These are phyloP conservation scores for Talinum fruticosum DNA, from an alignment of 148 eudicot species.

Conservation along the genomic window DNA sequence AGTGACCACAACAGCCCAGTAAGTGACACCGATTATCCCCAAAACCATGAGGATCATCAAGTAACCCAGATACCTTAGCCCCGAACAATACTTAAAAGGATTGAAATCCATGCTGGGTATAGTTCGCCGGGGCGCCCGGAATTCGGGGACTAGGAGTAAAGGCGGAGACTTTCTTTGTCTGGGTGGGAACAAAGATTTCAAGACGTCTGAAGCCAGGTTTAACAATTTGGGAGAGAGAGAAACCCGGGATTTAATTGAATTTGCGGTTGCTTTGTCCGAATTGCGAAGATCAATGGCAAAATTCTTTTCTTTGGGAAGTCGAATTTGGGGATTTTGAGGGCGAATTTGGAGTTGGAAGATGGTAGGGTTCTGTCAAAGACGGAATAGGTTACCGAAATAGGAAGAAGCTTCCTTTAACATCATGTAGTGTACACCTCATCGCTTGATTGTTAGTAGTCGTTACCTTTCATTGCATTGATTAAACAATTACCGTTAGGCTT, in stretches of 20 bases:
- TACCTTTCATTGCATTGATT: too few species aligned
- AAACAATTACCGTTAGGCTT: too few species aligned
- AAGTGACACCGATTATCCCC: constrained; percentile 51
- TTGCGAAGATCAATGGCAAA: background rate
- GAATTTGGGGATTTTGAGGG: background rate
- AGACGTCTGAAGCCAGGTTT: constrained; percentile 46
- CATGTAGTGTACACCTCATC: too few species aligned
- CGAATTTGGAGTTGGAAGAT: constrained; percentile 5
- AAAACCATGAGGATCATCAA: constrained; percentile 61
- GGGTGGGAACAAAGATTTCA: constrained; percentile 41
- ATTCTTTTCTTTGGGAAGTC: background rate
- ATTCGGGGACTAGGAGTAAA: constrained; percentile 23
- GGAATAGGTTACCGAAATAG: background rate
- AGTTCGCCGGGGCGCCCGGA: constrained; percentile 22
- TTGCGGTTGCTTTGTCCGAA: background rate
- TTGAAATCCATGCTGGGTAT: constrained; percentile 45
- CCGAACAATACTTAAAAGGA: constrained; percentile 68
- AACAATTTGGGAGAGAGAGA: background rate
- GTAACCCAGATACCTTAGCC: constrained; percentile 66
- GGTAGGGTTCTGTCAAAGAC: constrained; percentile 1
- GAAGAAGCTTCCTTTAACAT: too few species aligned
- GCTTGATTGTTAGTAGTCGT: too few species aligned
- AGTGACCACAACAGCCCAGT: constrained; percentile 69
- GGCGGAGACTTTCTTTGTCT: constrained; percentile 32
- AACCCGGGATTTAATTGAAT: background rate